These are phyloP conservation scores for Trichosporon ovoides DNA, from an alignment of 1,284 basidiomycete species.

Conservation along the genomic window DNA sequence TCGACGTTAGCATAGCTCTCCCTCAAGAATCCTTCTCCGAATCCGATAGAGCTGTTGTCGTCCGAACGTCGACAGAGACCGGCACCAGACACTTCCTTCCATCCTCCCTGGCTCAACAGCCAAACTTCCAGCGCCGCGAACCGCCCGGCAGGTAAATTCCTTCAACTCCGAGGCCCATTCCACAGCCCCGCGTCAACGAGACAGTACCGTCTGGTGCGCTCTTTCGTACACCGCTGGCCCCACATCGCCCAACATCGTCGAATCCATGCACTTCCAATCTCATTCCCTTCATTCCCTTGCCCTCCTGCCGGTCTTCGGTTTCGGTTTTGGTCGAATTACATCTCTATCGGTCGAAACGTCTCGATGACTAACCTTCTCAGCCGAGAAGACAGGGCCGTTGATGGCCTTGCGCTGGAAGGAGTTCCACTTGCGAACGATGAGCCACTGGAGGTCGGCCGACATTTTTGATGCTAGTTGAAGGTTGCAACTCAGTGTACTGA, in stretches of 20 bases:
- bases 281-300: too few relatives aligned
- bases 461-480: conserved; percentile 27
- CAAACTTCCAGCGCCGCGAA: too few relatives aligned
- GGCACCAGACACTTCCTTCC: too few relatives aligned
- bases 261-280: too few relatives aligned
- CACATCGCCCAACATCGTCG: too few relatives aligned
- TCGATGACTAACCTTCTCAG: conserved; percentile 62
- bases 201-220: too few relatives aligned
- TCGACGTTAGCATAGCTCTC: conserved; percentile 10
- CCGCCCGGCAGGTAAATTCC: too few relatives aligned
- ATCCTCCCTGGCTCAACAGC: too few relatives aligned
- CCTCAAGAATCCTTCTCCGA: not conserved
- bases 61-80: not conserved
- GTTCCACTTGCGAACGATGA: conserved; percentile 81
- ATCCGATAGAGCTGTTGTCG: not conserved
- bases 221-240: too few relatives aligned
- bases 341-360: not conserved
- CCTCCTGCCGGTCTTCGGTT: conserved; percentile 24
- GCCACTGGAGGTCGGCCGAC: conserved; percentile 74
- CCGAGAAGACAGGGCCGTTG: conserved; percentile 73
- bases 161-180: too few relatives aligned
- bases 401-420: conserved; percentile 75
- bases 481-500: conserved; percentile 1
- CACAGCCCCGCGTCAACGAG: too few relatives aligned
- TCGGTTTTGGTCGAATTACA: not conserved